Base-by-base conservation (phyloP, 2,329 filamentous ascomycete species). In the Hymenoscyphus infarciens region DNA sequence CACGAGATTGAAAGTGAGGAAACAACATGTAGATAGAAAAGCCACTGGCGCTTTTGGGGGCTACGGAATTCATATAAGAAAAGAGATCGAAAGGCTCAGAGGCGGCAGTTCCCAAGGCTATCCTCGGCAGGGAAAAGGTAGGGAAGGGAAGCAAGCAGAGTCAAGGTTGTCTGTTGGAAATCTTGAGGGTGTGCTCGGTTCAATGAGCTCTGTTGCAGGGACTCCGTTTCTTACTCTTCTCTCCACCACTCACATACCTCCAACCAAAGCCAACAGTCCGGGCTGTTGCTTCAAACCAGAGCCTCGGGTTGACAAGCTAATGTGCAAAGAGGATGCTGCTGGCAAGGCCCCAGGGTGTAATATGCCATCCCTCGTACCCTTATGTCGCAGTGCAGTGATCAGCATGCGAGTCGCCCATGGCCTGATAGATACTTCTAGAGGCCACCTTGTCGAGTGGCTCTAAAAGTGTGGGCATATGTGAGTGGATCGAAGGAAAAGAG, bases 211-310 rank as follows among this genome's bases (percentile, higher is more conserved):
- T 25, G 5, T 53, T n/a, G 39, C 57, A 33, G 25, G 27, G 15
- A n/a, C 22, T 27, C 15, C 13, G 19, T 29, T 16, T 22, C 11
- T 39, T 31, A 19, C 55, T 35, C 35, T 33, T 49, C 31, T 16
- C 19, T 56, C 42, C 27, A 62, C 60, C 61, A 64, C 54, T 66
- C 38, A 60, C 38, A 54, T 27, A 16, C 15, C 10, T 7, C 29
- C n/a, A 16, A 56, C 45, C 8, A 31, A 15, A 19, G 33, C 27
- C 59, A 57, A 59, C 31, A 59, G 52, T 6, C n/a, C 33, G n/a
- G 61, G 22, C 39, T 57, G 60, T 16, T 29, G 29, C 57, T 54
- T 57, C 33, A 55, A 33, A 65, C 63, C 63, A 65, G 7, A 61
- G 35, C 33, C 27, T 61, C 49, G 63, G 63, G 61, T 35, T 54